phyloP scores from a whole-genome alignment of 768 basidiomycete genomes.

The Amanita pallidorosea region DNA sequence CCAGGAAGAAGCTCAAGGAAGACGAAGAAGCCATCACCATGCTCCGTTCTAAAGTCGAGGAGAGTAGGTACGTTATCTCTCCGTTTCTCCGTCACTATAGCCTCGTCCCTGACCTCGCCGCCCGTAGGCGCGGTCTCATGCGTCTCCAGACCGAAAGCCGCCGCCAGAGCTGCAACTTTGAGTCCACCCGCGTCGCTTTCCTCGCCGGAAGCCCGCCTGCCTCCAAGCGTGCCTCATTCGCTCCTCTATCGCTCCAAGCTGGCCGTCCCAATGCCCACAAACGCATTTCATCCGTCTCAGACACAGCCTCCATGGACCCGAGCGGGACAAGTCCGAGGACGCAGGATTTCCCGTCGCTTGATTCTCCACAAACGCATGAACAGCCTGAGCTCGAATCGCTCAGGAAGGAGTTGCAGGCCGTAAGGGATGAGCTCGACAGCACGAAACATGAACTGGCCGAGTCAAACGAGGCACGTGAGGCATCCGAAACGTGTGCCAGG shows the following conservation, averaged over 20 bases:
- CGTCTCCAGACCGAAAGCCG: conserved; percentile 71
- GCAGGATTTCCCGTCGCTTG: conserved; percentile 16
- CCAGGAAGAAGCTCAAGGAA: conserved; percentile 45
- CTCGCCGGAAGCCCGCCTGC: conserved; percentile 34
- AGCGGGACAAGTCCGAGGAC: conserved; percentile 23
- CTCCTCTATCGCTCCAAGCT: conserved; percentile 44
- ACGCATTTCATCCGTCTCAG: conserved; percentile 68
- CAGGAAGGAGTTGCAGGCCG: conserved; percentile 43
- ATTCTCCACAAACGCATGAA: conserved; percentile 20
- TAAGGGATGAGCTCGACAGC: conserved; percentile 53
- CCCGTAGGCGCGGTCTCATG: conserved; percentile 70
- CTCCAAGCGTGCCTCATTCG: conserved; percentile 66
- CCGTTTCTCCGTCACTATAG: neutral
- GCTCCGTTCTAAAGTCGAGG: conserved; percentile 77
- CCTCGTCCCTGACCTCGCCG: neutral
- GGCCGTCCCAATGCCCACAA: conserved; percentile 43
- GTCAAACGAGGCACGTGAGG: conserved; percentile 74
- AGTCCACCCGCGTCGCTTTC: conserved; percentile 36
- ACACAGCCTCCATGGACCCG: conserved; percentile 30
- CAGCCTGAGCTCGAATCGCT: conserved; percentile 43
- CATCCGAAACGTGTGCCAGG: conserved; percentile 76
- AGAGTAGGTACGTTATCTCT: conserved; percentile 53
- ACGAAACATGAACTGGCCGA: conserved; percentile 62
- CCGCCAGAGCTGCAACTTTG: conserved; percentile 36
- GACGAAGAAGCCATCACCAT: conserved; percentile 70